These are phyloP conservation scores for Neckera pumila DNA, from an alignment of 225 moss, liverwort and hornwort species.

Conservation along the genomic window DNA sequence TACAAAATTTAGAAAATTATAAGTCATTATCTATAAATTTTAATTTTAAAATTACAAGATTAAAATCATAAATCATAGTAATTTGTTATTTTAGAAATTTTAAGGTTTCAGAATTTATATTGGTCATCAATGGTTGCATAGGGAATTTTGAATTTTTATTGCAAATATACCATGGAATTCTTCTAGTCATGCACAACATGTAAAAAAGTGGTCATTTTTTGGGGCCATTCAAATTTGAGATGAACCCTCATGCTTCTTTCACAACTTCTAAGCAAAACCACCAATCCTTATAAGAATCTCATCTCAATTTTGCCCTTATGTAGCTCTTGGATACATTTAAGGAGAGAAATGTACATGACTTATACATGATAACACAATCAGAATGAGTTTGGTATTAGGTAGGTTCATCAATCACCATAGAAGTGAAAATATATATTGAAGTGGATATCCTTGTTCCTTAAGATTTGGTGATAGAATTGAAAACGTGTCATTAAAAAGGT, in stretches of 20 bases:
- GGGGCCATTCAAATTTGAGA: background rate
- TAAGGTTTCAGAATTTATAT: background rate
- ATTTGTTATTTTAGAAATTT: background rate
- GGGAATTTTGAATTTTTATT: background rate
- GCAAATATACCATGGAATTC: background rate
- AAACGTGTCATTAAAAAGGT: background rate
- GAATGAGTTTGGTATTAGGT: background rate
- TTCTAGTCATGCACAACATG: background rate
- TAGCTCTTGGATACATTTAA: background rate
- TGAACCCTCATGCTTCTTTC: background rate
- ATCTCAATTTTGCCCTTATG: no score
- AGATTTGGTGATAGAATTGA: background rate
- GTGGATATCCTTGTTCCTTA: background rate
- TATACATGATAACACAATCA: no score
- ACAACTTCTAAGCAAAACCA: no score
- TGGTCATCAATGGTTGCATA: background rate
- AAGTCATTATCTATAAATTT: background rate
- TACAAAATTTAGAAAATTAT: background rate
- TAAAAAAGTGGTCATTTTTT: background rate
- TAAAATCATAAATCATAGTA: background rate
- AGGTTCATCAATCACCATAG: no score
- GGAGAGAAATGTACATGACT: fast-evolving
- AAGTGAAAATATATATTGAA: no score
- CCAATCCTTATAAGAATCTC: fast-evolving
- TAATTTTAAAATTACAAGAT: fast-evolving